Evolutionary conservation across 2,329 filamentous ascomycete genomes (phyloP).

Genomic region (Coccinonectria pachysandricola): DNA sequence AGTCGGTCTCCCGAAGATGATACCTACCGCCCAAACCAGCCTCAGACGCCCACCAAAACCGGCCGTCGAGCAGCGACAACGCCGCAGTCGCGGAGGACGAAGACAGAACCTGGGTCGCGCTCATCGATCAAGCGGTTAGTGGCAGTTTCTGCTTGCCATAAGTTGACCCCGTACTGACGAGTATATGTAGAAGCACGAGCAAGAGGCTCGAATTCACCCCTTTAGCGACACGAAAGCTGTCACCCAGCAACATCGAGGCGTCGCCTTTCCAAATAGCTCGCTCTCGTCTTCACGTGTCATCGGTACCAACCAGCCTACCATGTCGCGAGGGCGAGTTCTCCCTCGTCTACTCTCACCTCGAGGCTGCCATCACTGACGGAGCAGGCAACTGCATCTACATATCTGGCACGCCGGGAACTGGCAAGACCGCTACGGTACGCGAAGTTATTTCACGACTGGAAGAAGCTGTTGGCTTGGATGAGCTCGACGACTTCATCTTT

Average conservation of each 20-base stretch:
- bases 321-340: conserved; percentile 89
- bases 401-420: conserved; percentile 94
- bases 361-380: conserved; percentile 87
- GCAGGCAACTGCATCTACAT: conserved; percentile 97
- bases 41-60: conserved; percentile 29
- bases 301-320: conserved; percentile 78
- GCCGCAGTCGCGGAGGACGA: conserved; percentile 21
- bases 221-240: conserved; percentile 76
- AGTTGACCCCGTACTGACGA: conserved; percentile 4
- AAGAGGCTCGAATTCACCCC: conserved; percentile 93
- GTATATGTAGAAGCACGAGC: conserved; percentile 35
- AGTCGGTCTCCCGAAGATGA: conserved; percentile 23
- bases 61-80: conserved; percentile 18
- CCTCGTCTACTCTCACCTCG: conserved; percentile 85
- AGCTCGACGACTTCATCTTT: conserved; percentile 96
- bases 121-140: conserved; percentile 19
- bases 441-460: conserved; percentile 88
- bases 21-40: conserved; percentile 23
- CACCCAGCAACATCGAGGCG: conserved; percentile 60
- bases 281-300: conserved; percentile 82
- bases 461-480: conserved; percentile 75
- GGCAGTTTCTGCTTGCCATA: background rate
- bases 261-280: conserved; percentile 90
- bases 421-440: conserved; percentile 93
- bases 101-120: conserved; percentile 23